These are phyloP conservation scores for Tremella fuciformis DNA, from an alignment of 768 basidiomycete species.

Conservation along the genomic window DNA sequence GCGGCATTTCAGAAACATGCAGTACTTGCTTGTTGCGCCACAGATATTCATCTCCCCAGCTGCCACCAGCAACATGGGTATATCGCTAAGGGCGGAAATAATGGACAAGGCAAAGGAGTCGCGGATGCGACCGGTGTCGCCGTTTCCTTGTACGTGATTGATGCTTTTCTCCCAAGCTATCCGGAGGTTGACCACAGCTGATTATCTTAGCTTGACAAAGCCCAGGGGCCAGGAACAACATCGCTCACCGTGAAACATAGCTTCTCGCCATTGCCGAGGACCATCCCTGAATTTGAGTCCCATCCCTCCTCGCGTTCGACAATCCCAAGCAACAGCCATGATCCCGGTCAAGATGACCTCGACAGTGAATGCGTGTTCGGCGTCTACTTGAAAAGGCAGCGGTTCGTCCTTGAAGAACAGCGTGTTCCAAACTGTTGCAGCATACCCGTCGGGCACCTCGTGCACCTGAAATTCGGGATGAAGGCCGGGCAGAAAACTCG, in stretches of 20 bases:
- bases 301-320: constrained; percentile 36
- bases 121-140: constrained; percentile 30
- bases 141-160: constrained; percentile 16
- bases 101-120: constrained; percentile 39
- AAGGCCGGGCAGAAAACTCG: constrained; percentile 32
- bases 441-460: constrained; percentile 29
- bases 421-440: constrained; percentile 25
- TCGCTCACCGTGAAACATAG: constrained; percentile 34
- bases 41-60: constrained; percentile 32
- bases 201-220: not conserved
- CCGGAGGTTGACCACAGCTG: constrained; percentile 41
- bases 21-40: constrained; percentile 27
- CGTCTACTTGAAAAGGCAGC: constrained; percentile 28
- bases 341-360: constrained; percentile 39
- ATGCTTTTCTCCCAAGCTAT: constrained; percentile 31
- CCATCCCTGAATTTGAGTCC: constrained; percentile 38
- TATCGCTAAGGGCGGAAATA: constrained; percentile 38
- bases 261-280: constrained; percentile 35
- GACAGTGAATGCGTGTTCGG: constrained; percentile 22
- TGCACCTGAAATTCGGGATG: constrained; percentile 39
- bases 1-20: not conserved
- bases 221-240: not conserved
- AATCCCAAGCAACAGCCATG: constrained; percentile 41
- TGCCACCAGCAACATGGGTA: constrained; percentile 42
- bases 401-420: constrained; percentile 17